A percentile compares a stretch with the other conserved stretches of the same genome.
phyloP scores from a whole-genome alignment of 139 green algal genomes.

The Spirogloea muscicola region DNA sequence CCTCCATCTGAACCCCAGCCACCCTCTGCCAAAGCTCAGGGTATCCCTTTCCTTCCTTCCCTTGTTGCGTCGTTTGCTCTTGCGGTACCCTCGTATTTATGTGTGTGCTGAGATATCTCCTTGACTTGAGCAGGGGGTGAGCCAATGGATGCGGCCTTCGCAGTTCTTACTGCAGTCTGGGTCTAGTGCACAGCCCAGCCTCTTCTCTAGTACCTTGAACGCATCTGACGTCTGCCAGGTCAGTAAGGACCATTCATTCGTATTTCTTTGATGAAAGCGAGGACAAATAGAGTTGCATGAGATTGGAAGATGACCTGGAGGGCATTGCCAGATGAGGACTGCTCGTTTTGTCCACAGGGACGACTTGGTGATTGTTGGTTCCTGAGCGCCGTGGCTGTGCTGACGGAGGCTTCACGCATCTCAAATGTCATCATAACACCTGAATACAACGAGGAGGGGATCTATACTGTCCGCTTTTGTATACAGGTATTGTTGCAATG shows the following conservation, averaged over 20 bases:
- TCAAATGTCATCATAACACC: conserved; percentile 21
- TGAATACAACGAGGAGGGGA: conserved; percentile 27
- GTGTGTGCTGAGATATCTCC: neutral
- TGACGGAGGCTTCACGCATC: conserved; percentile 16
- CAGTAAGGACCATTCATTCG: no score
- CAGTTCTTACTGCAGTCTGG: neutral
- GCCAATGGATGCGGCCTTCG: neutral
- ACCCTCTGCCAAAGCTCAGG: neutral
- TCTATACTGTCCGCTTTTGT: conserved; percentile 32
- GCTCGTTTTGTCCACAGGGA: conserved; percentile 7
- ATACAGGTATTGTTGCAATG: conserved; percentile 33
- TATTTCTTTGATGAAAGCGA: no score
- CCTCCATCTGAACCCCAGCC: neutral
- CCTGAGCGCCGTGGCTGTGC: conserved; percentile 27
- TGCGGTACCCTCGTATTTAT: neutral
- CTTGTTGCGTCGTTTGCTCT: neutral
- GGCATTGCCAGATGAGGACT: neutral
- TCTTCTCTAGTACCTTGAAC: neutral
- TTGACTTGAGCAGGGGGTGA: conserved; percentile 4
- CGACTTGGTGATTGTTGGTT: conserved; percentile 39
- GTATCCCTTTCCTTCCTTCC: neutral
- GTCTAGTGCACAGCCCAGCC: neutral
- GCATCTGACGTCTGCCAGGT: conserved; percentile 12
- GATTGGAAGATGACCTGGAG: neutral
- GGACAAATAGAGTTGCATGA: neutral